Conservation (phyloP, 2,329 filamentous ascomycete species). For the Fusarium circinatum region DNA sequence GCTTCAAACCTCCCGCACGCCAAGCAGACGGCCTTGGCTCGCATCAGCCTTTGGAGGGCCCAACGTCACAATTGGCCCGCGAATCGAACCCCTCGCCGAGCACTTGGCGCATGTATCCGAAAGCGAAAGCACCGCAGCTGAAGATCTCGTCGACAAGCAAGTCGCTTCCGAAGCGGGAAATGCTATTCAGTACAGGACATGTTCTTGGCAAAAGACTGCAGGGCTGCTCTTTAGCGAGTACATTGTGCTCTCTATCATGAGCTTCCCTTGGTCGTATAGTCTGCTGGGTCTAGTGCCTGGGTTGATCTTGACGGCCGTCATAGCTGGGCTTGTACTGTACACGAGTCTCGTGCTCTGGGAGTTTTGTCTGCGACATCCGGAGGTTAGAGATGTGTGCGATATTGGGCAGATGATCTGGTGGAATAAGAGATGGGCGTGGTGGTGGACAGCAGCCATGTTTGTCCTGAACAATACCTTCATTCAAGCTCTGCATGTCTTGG, state of each 20-base stretch:
- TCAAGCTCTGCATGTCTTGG: conserved; percentile 81
- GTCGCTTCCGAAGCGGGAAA: conserved; percentile 79
- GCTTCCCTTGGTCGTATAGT: conserved; percentile 92
- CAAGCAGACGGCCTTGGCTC: conserved; percentile 39
- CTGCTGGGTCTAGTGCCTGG: conserved; percentile 85
- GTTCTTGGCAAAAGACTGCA: conserved; percentile 94
- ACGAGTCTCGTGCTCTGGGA: conserved; percentile 74
- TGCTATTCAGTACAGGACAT: conserved; percentile 90
- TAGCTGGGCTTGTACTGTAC: conserved; percentile 83
- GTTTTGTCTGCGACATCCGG: conserved; percentile 88
- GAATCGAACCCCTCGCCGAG: conserved; percentile 60
- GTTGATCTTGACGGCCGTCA: conserved; percentile 81
- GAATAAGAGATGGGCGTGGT: conserved; percentile 78
- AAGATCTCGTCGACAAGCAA: conserved; percentile 68
- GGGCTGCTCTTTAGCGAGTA: conserved; percentile 93
- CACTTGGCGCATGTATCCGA: conserved; percentile 50
- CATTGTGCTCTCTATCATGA: conserved; percentile 92
- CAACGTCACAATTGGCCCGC: conserved; percentile 58
- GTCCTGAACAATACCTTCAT: conserved; percentile 94
- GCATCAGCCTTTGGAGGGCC: conserved; percentile 52
- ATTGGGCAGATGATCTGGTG: conserved; percentile 93
- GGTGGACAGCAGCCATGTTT: conserved; percentile 82
- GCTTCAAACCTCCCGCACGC: conserved; percentile 1
- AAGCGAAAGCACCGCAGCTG: conserved; percentile 53
- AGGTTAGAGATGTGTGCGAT: conserved; percentile 91